These are phyloP conservation scores for Ophiostoma ips DNA, from an alignment of 2,329 filamentous ascomycete genomes.

Conservation along the genomic window DNA sequence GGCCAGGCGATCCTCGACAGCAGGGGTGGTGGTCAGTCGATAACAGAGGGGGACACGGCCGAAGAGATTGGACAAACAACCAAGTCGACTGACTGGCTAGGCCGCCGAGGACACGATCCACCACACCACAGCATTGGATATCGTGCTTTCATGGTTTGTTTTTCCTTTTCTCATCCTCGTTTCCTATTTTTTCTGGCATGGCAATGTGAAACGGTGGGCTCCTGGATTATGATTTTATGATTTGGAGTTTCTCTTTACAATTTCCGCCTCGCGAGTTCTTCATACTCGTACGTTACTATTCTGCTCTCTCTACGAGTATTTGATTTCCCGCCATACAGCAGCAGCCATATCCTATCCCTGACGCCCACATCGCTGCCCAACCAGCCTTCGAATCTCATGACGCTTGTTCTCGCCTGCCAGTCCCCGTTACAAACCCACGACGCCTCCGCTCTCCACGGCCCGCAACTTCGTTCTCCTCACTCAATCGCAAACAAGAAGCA, in stretches of 20 bases:
- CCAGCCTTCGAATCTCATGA: not conserved
- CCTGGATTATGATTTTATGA: not conserved
- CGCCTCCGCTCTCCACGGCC: not conserved
- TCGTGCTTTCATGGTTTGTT: not conserved
- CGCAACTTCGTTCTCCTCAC: not conserved
- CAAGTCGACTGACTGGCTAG: not conserved
- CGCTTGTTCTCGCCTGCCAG: not conserved
- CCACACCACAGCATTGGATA: not conserved
- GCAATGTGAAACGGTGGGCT: constrained; percentile 1
- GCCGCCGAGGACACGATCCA: not conserved
- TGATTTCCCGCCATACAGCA: no score
- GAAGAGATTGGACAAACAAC: not conserved
- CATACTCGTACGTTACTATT: no score
- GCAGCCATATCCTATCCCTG: not conserved
- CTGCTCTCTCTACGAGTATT: no score
- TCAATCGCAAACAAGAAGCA: not conserved
- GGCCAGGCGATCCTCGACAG: not conserved
- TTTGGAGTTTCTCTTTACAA: not conserved
- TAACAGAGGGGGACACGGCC: not conserved
- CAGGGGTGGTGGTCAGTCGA: not conserved
- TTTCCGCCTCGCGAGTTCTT: not conserved
- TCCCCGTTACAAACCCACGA: not conserved
- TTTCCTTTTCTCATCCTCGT: not conserved
- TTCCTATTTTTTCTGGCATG: not conserved
- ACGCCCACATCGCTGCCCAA: not conserved